Evolutionary conservation across 2,329 filamentous ascomycete species (phyloP), one percentile per base, ranked within the genome.

Genomic region (Trichoderma koningiopsis): DNA sequence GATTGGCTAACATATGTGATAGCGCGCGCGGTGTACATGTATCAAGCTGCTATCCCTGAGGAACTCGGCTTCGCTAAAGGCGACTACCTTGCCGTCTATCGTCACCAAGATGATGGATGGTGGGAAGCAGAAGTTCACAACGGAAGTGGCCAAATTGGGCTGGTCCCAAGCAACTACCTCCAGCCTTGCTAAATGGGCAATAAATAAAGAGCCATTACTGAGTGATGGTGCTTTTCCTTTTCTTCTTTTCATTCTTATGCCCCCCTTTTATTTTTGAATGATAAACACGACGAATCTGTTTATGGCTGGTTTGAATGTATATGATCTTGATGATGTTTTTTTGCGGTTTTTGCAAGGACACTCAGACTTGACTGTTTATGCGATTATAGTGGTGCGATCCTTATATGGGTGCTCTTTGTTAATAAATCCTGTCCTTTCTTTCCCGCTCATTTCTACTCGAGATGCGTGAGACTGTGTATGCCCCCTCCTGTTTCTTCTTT

Each of bases 41-140:
- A 99, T 79, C 89, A 92, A 76, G 94, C 96, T 2, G 95, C 94
- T 27, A 99, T 99, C 70, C 93, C 95, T 0, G 96, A 98, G 78
- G 96, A 99, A 81, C 83, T 99, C 24, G 91, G 92, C 16, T 99
- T 99, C 79, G 85, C 86, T 58, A 99, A 99, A 83, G 94, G 94
- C 59, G 96, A 99, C 77, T 89, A 95, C 70, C 85, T 99, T 16
- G 93, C 95, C 2, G 90, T 99, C 16, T 84, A 97, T 58, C 87
- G 94, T 70, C 89, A 97, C 76, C 96, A 99, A 81, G 96, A 99
- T 78, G 96, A 99, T 77, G 96, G 96, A 24, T 99, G 96, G 96
- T 99, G 96, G 96, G 96, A 99, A 82, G 96, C 96, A 14, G 95
- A 97, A 79, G 88, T 97, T 52, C 92, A 94, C 57, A 90, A 90